A percentile compares a stretch with the other conserved stretches of the same genome.
Evolutionary conservation across 1,139 yeast genomes (phyloP).

Genomic region (Pichia sp.): DNA sequence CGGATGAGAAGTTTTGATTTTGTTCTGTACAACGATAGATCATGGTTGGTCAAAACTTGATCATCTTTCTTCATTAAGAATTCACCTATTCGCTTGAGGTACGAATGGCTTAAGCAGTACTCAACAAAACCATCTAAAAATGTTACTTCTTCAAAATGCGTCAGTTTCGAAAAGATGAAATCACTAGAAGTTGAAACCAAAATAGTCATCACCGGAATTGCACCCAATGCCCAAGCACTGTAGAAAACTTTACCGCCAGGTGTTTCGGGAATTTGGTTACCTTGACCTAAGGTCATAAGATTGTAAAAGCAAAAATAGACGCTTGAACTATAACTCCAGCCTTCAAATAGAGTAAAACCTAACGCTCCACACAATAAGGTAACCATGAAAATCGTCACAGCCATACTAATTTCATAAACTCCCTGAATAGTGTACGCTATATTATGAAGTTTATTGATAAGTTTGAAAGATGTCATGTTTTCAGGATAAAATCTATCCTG

Average conservation of each 20-base stretch:
- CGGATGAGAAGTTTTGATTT: constrained; percentile 2
- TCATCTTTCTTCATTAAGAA: constrained; percentile 5
- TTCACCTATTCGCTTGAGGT: constrained; percentile 10
- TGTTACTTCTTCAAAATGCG: constrained; percentile 10
- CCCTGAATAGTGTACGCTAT: constrained; percentile 14
- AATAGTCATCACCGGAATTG: constrained; percentile 83
- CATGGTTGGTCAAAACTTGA: not conserved
- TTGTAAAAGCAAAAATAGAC: constrained; percentile 70
- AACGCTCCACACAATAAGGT: constrained; percentile 72
- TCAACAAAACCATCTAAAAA: constrained; percentile 14
- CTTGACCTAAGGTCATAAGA: constrained; percentile 77
- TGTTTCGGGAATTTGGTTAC: constrained; percentile 57
- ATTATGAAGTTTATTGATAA: constrained; percentile 29
- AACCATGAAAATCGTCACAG: constrained; percentile 39
- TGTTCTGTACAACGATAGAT: not conserved
- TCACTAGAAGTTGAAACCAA: constrained; percentile 65
- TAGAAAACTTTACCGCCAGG: constrained; percentile 67
- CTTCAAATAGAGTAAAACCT: constrained; percentile 48
- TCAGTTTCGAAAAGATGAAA: constrained; percentile 27
- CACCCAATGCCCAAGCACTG: constrained; percentile 69
- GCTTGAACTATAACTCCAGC: constrained; percentile 62
- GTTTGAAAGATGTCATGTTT: constrained; percentile 34
- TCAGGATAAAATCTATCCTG: not conserved
- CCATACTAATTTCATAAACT: constrained; percentile 29
- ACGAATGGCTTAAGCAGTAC: constrained; percentile 8